Base-by-base conservation (phyloP, 192 early-diverging fungal genomes). In the Geranomyces variabilis region DNA sequence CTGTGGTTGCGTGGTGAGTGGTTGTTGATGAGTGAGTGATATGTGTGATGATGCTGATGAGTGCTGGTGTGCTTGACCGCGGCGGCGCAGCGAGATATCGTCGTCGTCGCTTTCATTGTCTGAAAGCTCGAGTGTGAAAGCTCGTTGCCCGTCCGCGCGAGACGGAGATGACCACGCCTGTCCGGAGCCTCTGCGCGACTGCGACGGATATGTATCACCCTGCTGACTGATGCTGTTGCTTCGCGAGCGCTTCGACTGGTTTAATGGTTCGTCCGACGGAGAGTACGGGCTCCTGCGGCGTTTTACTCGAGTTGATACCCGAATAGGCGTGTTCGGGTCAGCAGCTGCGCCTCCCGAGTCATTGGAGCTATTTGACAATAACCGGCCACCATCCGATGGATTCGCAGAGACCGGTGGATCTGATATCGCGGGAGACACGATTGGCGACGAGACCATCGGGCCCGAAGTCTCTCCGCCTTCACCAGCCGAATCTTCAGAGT, bases 271-370 rank as follows among this genome's bases (percentile, higher is more conserved):
- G 43, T 64, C 29, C 21, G 63, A 19, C 7, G 63, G 63, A 4
- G 63, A 64, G 28, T 64, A 64, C 7, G 63, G 63, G 29, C 63
- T 64, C 21, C 41, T 19, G 6, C 63, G 63, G n/a, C 63, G 63
- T 21, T 64, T 64, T 36, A 64, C 63, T 22, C 63, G 15, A 14
- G 63, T 44, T 10, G 63, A 64, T 1, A 64, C 44, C 13, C 63
- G 34, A 17, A 45, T 6, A n/a, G 58, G 58, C 58, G 58, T 53
- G 51, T 3, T 53, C 51, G 51, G 51, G 15, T 53, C 24, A n/a
- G 51, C 36, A 41, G 36, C 36, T 41, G 10, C 36, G 10, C 10
- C 10, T 3, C 36, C 36, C 5, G 36, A 41, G 36, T 41, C 36
- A 10, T 41, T 26, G 7, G 51, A n/a, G 7, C n/a, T 24, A 47